These are phyloP conservation scores for Lonicera japonica DNA, from an alignment of 129 eudicot genomes.

Conservation along the genomic window DNA sequence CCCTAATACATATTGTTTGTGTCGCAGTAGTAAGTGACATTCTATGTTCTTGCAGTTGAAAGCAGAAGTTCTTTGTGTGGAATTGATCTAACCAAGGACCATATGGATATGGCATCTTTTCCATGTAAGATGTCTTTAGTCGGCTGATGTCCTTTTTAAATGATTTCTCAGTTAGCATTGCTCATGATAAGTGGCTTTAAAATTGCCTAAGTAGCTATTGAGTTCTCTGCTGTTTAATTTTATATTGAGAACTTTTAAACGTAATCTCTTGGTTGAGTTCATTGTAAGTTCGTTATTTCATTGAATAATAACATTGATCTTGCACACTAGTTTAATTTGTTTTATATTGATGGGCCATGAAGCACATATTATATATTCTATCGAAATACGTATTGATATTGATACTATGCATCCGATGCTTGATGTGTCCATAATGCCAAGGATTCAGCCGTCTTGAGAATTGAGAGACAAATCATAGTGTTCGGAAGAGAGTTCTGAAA, in stretches of 20 bases:
- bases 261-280: neutral
- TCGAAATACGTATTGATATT: no score
- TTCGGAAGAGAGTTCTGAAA: no score
- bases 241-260: neutral
- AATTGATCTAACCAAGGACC: conserved; percentile 36
- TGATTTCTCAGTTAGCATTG: neutral
- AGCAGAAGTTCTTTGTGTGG: conserved; percentile 17
- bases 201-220: neutral
- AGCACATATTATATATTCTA: no score
- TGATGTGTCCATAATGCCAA: no score
- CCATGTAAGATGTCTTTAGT: conserved; percentile 39
- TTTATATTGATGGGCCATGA: no score
- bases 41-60: conserved; percentile 36
- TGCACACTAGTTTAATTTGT: no score
- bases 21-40: conserved; percentile 6
- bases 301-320: no score
- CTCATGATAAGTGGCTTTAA: neutral
- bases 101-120: conserved; percentile 30
- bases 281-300: neutral
- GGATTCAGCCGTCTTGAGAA: no score
- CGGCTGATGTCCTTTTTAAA: neutral
- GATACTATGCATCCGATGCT: no score
- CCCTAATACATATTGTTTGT: no score
- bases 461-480: no score
- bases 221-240: neutral